Base-by-base conservation (phyloP, 345 rosid species). In the Brassica incana region DNA sequence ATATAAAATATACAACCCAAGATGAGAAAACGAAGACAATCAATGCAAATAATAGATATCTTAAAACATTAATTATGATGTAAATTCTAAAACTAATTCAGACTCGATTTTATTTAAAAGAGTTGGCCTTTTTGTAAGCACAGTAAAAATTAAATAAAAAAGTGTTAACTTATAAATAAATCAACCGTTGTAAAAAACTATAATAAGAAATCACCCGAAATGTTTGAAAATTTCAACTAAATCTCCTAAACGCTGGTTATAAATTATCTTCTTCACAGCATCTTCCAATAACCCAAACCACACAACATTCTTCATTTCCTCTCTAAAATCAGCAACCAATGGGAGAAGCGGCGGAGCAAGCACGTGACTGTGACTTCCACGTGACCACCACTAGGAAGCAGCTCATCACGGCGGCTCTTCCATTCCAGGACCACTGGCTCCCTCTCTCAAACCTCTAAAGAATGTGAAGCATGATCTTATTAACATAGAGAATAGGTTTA, bases 361-460 rank as follows among this genome's bases (percentile, higher is more conserved):
- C 83, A 75, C 25, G 58, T 80, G 87, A 61, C 15, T 84, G 45
- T 80, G 87, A 65, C 20, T 84, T 85, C 72, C 77, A 68, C 14
- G 84, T 85, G 80, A 84, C 71, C 4, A 71, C 88, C 77, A 78
- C 52, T 54, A 86, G 75, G 85, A 82, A 69, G 70, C 92, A 89
- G 63, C 71, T 86, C 75, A 90, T 94, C 82, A 85, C 95, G 10
- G 85, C 98, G 5, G 83, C 73, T 66, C 83, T 89, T 3, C 97
- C 97, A 25, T 36, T 87, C 70, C 97, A 88, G 72, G 85, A 88
- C 63, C 97, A 90, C 56, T 88, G 97, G 96, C 86, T 94, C 43
- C 97, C 94, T 5, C 83, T 87, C 68, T 92, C 98, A 16, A 94
- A 92, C 88, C 25, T 23, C 25, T 30, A 30, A 3, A 30, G 33